Base-by-base conservation (phyloP, 2,329 filamentous ascomycete genomes). In the Blumeriella jaapii region DNA sequence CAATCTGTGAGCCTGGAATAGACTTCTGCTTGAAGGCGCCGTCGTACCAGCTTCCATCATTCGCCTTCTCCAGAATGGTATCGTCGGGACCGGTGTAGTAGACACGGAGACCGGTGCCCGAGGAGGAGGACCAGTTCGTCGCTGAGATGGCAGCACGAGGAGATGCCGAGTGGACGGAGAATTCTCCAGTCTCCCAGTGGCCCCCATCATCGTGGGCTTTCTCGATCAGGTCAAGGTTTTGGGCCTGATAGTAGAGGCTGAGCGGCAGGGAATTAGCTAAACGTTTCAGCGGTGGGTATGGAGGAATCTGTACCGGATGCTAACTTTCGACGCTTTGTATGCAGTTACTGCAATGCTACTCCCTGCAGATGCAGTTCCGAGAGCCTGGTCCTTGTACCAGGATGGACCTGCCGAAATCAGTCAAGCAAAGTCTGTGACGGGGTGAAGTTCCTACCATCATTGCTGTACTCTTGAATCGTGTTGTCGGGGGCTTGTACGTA, bases 1-100 rank as follows among this genome's bases (percentile, higher is more conserved):
- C 38, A 28, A 40, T 17, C 33, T 29, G 26, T 1, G 38, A 40
- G 14, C 38, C 38, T 3, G 38, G 38, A 15, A 40, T 29, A 14
- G 28, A 36, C 6, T 29, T n/a, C 15, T 36, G 32, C n/a, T 33
- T 40, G 18, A 40, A 40, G 3, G 2, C 33, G 5, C 38, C 38
- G n/a, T 40, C 32, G 16, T 40, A 40, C 38, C 38, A 40, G 8
- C 24, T 19, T 11, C 38, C 38, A 26, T 40, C 38, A 6, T 29
- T 36, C 8, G 17, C 38, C 12, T 40, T 40, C 38, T 40, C 38
- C 12, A 40, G 33, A n/a, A 40, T 29, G 2, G 26, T 13, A 14
- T 36, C 20, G 11, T 40, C 33, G 9, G 29, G 17, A 7, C 23
- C 38, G 6, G 33, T 27, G 24, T 40, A 36, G 18, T 40, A 40